Evolutionary conservation across 257 asterid genomes (phyloP).

Genomic region (Petunia secreta): DNA sequence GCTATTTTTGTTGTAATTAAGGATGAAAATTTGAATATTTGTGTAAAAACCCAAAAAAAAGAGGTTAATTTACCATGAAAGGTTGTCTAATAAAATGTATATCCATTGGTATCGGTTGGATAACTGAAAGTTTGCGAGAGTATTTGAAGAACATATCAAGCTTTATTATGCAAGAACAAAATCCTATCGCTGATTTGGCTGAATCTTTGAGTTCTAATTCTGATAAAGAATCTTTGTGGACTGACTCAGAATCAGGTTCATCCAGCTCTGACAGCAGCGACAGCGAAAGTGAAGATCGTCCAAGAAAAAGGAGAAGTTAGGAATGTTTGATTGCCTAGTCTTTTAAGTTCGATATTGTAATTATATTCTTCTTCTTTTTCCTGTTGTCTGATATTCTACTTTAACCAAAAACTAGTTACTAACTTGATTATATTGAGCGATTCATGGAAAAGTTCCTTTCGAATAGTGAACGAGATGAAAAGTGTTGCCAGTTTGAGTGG

Average conservation of each 20-base stretch:
- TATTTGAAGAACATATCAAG: constrained; percentile 17
- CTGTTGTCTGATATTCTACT: background rate
- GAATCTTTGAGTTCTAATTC: background rate
- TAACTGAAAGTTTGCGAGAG: constrained; percentile 23
- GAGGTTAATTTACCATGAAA: background rate
- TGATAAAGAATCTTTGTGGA: background rate
- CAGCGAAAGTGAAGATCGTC: background rate
- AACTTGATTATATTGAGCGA: too few species aligned
- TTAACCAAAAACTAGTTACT: background rate
- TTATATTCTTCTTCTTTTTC: too few species aligned
- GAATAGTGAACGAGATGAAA: too few species aligned
- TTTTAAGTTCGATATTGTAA: background rate
- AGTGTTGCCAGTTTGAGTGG: too few species aligned
- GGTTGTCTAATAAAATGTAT: background rate
- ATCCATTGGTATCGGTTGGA: constrained; percentile 25
- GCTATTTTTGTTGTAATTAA: too few species aligned
- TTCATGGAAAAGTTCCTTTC: too few species aligned
- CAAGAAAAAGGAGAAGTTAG: background rate
- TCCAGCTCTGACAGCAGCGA: background rate
- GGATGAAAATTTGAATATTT: too few species aligned
- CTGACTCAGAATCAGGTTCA: background rate
- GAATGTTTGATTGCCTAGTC: background rate
- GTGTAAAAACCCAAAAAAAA: too few species aligned
- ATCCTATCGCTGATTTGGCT: background rate
- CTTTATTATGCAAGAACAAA: background rate